Conservation (phyloP, 176 grass and related monocot species). For the Oryza meyeriana region DNA sequence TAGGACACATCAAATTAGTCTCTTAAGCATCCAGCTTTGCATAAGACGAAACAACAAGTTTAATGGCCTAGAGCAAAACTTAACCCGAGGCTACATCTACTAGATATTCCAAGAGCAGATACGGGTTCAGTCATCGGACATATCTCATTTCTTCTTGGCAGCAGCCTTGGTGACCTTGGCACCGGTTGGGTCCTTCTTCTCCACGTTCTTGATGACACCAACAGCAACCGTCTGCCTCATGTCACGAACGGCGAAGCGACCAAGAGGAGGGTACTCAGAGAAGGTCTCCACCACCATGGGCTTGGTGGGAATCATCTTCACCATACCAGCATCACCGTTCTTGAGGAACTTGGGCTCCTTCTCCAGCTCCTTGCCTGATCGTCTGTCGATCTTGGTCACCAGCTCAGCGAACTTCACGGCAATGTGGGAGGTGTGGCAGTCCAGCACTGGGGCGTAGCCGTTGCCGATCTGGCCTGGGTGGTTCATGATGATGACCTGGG, state of each 20-base stretch:
- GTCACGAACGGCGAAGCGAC: constrained; percentile 71
- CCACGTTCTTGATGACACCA: constrained; percentile 12
- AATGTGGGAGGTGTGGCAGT: constrained; percentile 95
- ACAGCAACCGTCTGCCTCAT: constrained; percentile 86
- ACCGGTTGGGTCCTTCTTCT: background rate
- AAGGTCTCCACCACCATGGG: constrained; percentile 95
- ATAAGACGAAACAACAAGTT: too few relatives aligned
- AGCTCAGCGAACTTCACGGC: constrained; percentile 89
- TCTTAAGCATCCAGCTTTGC: too few relatives aligned
- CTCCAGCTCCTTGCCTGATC: constrained; percentile 92
- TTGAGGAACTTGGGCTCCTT: constrained; percentile 89
- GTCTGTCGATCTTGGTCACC: constrained; percentile 82
- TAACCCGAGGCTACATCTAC: too few relatives aligned
- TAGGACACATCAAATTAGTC: too few relatives aligned
- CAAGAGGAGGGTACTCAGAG: constrained; percentile 58
- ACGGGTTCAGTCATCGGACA: too few relatives aligned
- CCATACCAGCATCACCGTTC: constrained; percentile 84
- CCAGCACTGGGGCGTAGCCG: constrained; percentile 76
- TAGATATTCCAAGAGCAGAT: too few relatives aligned
- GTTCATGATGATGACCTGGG: constrained; percentile 98
- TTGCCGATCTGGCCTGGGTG: constrained; percentile 93
- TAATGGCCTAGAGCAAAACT: too few relatives aligned
- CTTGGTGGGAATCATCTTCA: constrained; percentile 98
- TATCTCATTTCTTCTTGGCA: constrained; percentile 86
- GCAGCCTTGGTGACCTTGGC: constrained; percentile 42